Percentiles rank a stretch among this genome's conserved stretches.
Conservation (phyloP, 2,329 filamentous ascomycete species). For the Arthrobotrys megalospora region DNA sequence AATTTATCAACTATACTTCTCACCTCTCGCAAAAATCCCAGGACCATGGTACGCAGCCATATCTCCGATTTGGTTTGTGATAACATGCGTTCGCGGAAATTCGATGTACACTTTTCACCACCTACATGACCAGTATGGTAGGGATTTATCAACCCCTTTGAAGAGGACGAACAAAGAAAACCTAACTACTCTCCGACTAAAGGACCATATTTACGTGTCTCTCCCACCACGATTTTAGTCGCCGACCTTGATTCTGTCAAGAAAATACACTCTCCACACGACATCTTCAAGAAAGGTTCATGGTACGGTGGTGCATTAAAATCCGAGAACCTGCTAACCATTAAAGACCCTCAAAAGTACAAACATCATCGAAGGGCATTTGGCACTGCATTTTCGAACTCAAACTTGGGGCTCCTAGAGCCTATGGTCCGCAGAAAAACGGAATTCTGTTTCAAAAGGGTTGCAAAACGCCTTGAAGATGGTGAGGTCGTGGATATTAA, state of each 20-base stretch:
- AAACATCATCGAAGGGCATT: constrained; percentile 17
- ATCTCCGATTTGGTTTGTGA: neutral
- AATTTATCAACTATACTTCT: constrained; percentile 36
- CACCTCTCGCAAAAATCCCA: constrained; percentile 27
- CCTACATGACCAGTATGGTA: constrained; percentile 23
- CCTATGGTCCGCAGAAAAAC: constrained; percentile 11
- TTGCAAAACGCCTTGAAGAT: neutral
- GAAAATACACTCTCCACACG: constrained; percentile 17
- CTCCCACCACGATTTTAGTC: constrained; percentile 13
- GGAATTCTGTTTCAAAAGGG: constrained; percentile 2
- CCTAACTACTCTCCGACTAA: neutral
- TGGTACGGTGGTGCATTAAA: neutral
- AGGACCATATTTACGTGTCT: constrained; percentile 40
- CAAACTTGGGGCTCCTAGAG: constrained; percentile 7
- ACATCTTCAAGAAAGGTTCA: neutral
- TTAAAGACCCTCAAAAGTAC: constrained; percentile 9
- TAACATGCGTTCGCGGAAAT: neutral
- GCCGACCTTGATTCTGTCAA: constrained; percentile 12
- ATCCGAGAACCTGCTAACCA: neutral
- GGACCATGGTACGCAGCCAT: constrained; percentile 38
- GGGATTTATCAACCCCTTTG: neutral
- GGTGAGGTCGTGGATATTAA: constrained; percentile 10
- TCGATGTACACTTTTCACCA: neutral
- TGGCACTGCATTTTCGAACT: constrained; percentile 21
- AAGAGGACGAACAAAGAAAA: too few relatives aligned